These are phyloP conservation scores for Clarireedia sp. DNA, from an alignment of 2,329 filamentous ascomycete genomes.

Conservation along the genomic window DNA sequence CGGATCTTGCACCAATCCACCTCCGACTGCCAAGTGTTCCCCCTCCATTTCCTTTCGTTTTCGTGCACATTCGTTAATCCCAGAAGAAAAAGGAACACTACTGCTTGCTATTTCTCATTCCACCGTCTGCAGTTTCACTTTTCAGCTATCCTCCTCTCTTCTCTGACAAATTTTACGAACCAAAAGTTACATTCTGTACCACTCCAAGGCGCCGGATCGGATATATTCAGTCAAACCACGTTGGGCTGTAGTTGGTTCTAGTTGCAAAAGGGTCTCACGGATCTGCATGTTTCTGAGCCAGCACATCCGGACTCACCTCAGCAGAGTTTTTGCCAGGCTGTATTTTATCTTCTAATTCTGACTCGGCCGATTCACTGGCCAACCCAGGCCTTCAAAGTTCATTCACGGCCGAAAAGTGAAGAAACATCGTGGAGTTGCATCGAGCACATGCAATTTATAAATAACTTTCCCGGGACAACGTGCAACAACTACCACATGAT, in stretches of 20 bases:
- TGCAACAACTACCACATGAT: background rate
- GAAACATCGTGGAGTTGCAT: background rate
- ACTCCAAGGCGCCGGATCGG: background rate
- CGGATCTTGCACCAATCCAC: background rate
- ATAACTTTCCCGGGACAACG: background rate
- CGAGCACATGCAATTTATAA: slow-evolving; percentile 1
- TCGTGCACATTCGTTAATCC: background rate
- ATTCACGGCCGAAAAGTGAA: background rate
- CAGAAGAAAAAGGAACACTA: background rate
- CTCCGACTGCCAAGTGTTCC: background rate
- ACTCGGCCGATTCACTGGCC: background rate
- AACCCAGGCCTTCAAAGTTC: background rate
- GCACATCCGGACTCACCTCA: slow-evolving; percentile 3
- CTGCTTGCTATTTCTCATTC: background rate
- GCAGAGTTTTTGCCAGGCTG: background rate
- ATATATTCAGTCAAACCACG: background rate
- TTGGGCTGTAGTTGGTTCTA: background rate
- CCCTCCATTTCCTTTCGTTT: background rate
- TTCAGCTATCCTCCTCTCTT: background rate
- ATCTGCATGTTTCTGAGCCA: slow-evolving; percentile 8
- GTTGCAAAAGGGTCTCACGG: slow-evolving; percentile 8
- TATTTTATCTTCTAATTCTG: background rate
- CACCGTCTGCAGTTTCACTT: background rate
- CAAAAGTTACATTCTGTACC: background rate
- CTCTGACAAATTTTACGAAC: background rate